Evolutionary conservation across 805 yeast species (phyloP), one percentile per base, ranked within the genome.

Genomic region (Dipodascus geniculatus): DNA sequence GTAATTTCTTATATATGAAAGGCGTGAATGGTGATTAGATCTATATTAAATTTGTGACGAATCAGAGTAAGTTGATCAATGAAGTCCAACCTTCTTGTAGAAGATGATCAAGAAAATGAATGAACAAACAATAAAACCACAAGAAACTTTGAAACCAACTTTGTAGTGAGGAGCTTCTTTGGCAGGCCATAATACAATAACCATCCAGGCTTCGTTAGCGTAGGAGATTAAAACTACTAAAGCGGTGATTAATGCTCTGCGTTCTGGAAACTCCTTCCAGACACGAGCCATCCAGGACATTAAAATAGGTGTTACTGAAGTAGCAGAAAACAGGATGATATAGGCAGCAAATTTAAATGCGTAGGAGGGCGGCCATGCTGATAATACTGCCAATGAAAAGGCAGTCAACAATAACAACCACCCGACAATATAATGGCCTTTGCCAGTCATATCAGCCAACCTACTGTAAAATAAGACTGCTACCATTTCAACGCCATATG

Each of bases 131-230:
- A 38, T n/a, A 17, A 38, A 38, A 3, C 44, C 44, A 17, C 44
- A 38, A n/a, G 44, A 38, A n/a, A 38, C 44, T n/a, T 38, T 38
- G 44, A 38, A 38, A 14, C 44, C 44, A 38, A n/a, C 4, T 16
- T 38, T 38, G 44, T 38, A 38, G 44, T 38, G 44, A 38, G 44
- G 44, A 6, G 44, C 44, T 38, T 38, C 14, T 17, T 38, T 38
- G 4, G 44, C 44, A 17, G 44, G 44, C 44, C 44, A 38, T 6
- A 38, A 16, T 3, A 38, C 44, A n/a, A 38, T 38, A 11, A 38
- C 44, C 44, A 38, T 38, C 44, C 44, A 38, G 44, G 44, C 44
- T 38, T 38, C 44, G 19, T 38, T 38, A n/a, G 44, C 44, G 20
- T 38, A 38, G 4, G 44, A 38, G 17, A 38, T 38, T 16, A 38